Evolutionary conservation across 176 grass and related monocot species (phyloP).

Genomic region (Melocanna baccifera): DNA sequence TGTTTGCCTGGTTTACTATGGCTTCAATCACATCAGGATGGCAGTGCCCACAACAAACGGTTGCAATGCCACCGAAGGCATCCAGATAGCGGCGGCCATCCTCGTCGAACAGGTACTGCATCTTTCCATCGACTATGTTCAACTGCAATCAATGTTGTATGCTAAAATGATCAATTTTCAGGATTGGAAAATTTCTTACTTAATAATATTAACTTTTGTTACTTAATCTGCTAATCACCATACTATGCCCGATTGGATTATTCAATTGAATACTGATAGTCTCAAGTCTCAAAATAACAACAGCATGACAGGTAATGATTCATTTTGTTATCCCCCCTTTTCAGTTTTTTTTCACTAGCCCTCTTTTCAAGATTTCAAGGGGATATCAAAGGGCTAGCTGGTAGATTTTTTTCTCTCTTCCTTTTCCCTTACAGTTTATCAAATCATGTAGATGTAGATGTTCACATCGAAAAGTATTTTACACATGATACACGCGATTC

Average conservation of each 20-base stretch:
- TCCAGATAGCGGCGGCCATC: conserved; percentile 81
- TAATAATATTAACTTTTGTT: neutral
- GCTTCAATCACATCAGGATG: conserved; percentile 87
- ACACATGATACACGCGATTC: neutral
- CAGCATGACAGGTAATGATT: neutral
- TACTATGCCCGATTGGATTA: neutral
- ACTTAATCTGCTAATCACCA: neutral
- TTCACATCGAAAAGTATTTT: neutral
- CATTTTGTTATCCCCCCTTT: neutral
- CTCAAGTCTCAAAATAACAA: neutral
- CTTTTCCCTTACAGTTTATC: neutral
- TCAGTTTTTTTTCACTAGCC: neutral
- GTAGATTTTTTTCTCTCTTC: neutral
- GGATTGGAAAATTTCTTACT: neutral
- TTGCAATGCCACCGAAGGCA: conserved; percentile 89
- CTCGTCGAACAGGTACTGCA: conserved; percentile 90
- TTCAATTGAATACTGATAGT: neutral
- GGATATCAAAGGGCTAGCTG: conserved; percentile 5
- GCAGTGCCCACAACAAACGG: conserved; percentile 86
- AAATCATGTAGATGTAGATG: neutral
- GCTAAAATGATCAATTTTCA: neutral
- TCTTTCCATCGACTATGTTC: conserved; percentile 94
- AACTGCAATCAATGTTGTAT: conserved; percentile 44
- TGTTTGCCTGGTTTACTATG: conserved; percentile 70
- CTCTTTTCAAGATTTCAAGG: conserved; percentile 6